Evolutionary conservation across 495 filamentous ascomycete genomes (phyloP).

Genomic region (Arthonia radiata): DNA sequence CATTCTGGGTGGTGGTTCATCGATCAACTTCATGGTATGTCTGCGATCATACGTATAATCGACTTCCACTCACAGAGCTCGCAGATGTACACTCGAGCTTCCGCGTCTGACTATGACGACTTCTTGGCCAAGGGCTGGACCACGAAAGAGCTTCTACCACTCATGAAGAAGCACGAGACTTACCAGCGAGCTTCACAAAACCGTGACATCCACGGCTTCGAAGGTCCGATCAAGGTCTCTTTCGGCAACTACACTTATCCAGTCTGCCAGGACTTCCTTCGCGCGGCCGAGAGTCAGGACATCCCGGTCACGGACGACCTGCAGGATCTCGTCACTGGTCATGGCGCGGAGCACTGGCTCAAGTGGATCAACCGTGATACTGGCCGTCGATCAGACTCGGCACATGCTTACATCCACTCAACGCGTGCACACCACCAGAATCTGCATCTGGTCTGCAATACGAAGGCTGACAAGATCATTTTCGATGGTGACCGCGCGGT

Average conservation of each 20-base stretch:
- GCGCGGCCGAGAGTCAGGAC: conserved; percentile 51
- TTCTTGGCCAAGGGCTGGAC: conserved; percentile 64
- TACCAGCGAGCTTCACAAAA: conserved; percentile 59
- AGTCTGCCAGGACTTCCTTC: conserved; percentile 54
- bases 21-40: conserved; percentile 58
- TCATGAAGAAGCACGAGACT: conserved; percentile 59
- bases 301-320: conserved; percentile 30
- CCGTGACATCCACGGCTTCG: conserved; percentile 46
- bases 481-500: conserved; percentile 30
- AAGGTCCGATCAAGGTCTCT: conserved; percentile 66
- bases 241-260: conserved; percentile 53
- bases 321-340: conserved; percentile 15
- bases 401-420: conserved; percentile 52
- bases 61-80: not conserved
- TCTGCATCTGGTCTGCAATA: conserved; percentile 45
- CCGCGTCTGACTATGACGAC: conserved; percentile 62
- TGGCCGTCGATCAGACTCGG: conserved; percentile 42
- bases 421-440: conserved; percentile 41
- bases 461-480: conserved; percentile 61
- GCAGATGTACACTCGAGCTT: conserved; percentile 69
- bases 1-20: conserved; percentile 52
- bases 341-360: conserved; percentile 29
- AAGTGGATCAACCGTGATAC: conserved; percentile 51
- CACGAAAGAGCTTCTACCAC: conserved; percentile 49
- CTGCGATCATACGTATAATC: not conserved